These are phyloP conservation scores for Hanseniaspora uvarum DNA, from an alignment of 1,139 yeast genomes.

Conservation along the genomic window DNA sequence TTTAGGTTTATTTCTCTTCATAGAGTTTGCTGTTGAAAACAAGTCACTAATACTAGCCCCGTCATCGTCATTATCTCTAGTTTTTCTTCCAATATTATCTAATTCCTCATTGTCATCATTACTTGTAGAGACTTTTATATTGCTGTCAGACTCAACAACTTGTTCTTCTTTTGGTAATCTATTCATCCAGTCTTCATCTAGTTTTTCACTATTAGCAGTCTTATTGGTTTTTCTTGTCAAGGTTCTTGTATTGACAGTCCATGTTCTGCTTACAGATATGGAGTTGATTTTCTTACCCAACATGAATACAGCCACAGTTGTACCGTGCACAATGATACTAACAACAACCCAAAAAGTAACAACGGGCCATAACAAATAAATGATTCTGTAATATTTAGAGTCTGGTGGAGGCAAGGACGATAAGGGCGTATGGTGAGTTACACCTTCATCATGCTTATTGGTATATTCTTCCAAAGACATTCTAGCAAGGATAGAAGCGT, in stretches of 20 bases:
- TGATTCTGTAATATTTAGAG: constrained; percentile 30
- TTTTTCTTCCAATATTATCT: constrained; percentile 23
- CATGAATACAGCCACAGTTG: constrained; percentile 60
- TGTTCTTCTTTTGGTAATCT: constrained; percentile 73
- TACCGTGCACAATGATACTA: constrained; percentile 89
- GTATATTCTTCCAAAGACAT: constrained; percentile 21
- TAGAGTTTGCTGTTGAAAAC: constrained; percentile 12
- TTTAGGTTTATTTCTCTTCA: constrained; percentile 3
- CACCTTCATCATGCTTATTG: constrained; percentile 9
- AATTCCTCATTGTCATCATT: constrained; percentile 28
- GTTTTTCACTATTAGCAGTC: constrained; percentile 42
- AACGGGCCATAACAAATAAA: constrained; percentile 80
- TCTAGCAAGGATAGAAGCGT: constrained; percentile 27
- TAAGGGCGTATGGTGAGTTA: constrained; percentile 10
- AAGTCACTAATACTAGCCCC: constrained; percentile 10
- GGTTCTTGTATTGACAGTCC: constrained; percentile 54
- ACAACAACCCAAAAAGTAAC: constrained; percentile 75
- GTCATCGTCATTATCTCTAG: constrained; percentile 10
- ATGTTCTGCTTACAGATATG: constrained; percentile 73
- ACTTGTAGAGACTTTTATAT: constrained; percentile 29
- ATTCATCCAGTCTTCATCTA: constrained; percentile 65
- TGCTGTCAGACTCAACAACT: constrained; percentile 53
- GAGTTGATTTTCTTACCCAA: constrained; percentile 17
- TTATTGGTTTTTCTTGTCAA: background rate
- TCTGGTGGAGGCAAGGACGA: constrained; percentile 9